A percentile compares a stretch with the other conserved stretches of the same genome.
Evolutionary conservation across 2,329 filamentous ascomycete species (phyloP).

Genomic region (Cladosporium austrohemisphaericum): DNA sequence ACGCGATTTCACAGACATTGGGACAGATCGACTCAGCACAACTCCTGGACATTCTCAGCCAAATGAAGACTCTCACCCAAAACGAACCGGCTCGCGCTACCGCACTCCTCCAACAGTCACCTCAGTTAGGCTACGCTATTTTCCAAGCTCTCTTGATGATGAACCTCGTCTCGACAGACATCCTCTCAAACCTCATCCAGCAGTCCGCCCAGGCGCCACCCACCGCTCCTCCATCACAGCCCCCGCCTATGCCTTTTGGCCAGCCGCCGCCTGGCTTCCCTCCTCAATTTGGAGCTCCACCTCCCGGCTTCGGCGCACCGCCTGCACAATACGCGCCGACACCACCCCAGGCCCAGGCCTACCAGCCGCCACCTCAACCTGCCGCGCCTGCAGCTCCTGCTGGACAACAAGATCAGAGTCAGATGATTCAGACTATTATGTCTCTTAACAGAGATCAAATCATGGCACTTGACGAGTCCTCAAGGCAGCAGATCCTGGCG

Average conservation of each 20-base stretch:
- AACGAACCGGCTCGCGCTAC: conserved; percentile 78
- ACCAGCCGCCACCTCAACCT: conserved; percentile 39
- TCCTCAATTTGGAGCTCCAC: conserved; percentile 26
- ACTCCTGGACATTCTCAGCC: conserved; percentile 85
- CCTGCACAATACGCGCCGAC: conserved; percentile 37
- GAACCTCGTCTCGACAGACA: conserved; percentile 81
- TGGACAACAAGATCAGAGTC: conserved; percentile 58
- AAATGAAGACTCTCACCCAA: conserved; percentile 88
- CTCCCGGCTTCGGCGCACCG: conserved; percentile 34
- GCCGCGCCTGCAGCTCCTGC: conserved; percentile 38
- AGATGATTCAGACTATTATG: conserved; percentile 77
- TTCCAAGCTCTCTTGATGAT: conserved; percentile 92
- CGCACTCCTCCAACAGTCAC: conserved; percentile 80
- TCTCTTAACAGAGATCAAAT: conserved; percentile 76
- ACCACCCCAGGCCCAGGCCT: conserved; percentile 42
- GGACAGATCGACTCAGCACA: conserved; percentile 81
- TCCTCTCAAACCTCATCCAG: conserved; percentile 78
- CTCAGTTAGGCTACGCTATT: conserved; percentile 89
- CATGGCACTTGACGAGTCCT: conserved; percentile 60
- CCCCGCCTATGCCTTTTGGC: conserved; percentile 33
- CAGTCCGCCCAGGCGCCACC: conserved; percentile 35
- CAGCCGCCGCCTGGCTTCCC: conserved; percentile 32
- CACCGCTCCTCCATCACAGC: conserved; percentile 22
- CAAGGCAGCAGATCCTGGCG: conserved; percentile 74
- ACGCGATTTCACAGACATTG: conserved; percentile 89